phyloP scores from a whole-genome alignment of 2,329 filamentous ascomycete genomes.

The Lasiodiplodia citricola region DNA sequence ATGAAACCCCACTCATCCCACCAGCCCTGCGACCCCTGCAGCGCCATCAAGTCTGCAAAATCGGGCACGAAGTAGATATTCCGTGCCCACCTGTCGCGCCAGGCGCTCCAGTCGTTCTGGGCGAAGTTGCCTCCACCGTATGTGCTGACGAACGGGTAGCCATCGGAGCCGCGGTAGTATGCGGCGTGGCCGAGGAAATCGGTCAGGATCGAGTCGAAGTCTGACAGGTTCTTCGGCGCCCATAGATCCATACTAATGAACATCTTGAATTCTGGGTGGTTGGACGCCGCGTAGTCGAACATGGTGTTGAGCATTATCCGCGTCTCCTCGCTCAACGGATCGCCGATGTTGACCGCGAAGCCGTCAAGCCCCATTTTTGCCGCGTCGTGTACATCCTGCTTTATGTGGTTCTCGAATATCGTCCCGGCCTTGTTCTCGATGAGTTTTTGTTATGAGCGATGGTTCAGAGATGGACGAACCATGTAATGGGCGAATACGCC shows the following conservation, averaged over 20 bases:
- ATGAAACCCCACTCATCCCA: constrained; percentile 40
- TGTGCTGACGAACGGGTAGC: constrained; percentile 5
- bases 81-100: not conserved
- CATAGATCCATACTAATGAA: constrained; percentile 14
- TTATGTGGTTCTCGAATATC: not conserved
- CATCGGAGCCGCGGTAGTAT: not conserved
- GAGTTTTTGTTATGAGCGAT: not conserved
- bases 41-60: constrained; percentile 33
- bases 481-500: constrained; percentile 17
- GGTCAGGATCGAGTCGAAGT: constrained; percentile 4
- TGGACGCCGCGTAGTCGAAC: not conserved
- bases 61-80: constrained; percentile 43
- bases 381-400: constrained; percentile 5
- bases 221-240: constrained; percentile 1
- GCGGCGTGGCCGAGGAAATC: constrained; percentile 10
- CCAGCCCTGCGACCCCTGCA: constrained; percentile 40
- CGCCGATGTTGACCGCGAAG: constrained; percentile 12
- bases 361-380: constrained; percentile 2
- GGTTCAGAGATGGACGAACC: not conserved
- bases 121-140: not conserved
- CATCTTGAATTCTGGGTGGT: not conserved
- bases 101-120: not conserved
- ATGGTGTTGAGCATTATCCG: not conserved
- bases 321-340: not conserved
- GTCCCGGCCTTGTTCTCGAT: not conserved